These are phyloP conservation scores for Trichoderma citrinoviride DNA, from an alignment of 2,329 filamentous ascomycete genomes.

Conservation along the genomic window DNA sequence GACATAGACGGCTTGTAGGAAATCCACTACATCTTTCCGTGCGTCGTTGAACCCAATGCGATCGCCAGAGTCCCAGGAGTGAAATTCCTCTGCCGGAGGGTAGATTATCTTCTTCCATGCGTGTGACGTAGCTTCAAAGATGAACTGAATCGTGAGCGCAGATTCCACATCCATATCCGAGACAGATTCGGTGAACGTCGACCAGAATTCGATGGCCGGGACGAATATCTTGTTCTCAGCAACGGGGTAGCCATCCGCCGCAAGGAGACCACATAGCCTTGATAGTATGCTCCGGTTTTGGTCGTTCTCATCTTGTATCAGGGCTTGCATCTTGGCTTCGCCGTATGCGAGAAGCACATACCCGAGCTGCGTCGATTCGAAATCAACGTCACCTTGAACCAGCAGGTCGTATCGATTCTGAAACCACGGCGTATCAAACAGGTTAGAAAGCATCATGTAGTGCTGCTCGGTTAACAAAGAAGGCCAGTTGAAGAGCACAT, in stretches of 20 bases:
- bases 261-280: slow-evolving; percentile 63
- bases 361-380: slow-evolving; percentile 63
- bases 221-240: slow-evolving; percentile 74
- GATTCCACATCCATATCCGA: slow-evolving; percentile 54
- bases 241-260: slow-evolving; percentile 63
- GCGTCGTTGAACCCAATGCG: slow-evolving; percentile 68
- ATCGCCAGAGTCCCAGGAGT: slow-evolving; percentile 68
- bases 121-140: slow-evolving; percentile 63
- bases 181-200: slow-evolving; percentile 68
- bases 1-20: slow-evolving; percentile 69
- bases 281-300: slow-evolving; percentile 53
- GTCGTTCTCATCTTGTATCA: slow-evolving; percentile 54
- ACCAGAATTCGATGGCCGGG: slow-evolving; percentile 77
- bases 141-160: slow-evolving; percentile 53
- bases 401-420: slow-evolving; percentile 54
- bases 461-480: slow-evolving; percentile 60
- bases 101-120: slow-evolving; percentile 69
- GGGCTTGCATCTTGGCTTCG: slow-evolving; percentile 59
- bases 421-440: slow-evolving; percentile 62
- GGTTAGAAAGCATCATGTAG: slow-evolving; percentile 53
- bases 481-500: slow-evolving; percentile 63
- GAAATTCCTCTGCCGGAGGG: slow-evolving; percentile 56
- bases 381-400: slow-evolving; percentile 59
- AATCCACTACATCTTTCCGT: slow-evolving; percentile 74
- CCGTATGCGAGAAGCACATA: slow-evolving; percentile 67